These are phyloP conservation scores for Jatropha podagrica DNA, from an alignment of 441 rosid species.

Conservation along the genomic window DNA sequence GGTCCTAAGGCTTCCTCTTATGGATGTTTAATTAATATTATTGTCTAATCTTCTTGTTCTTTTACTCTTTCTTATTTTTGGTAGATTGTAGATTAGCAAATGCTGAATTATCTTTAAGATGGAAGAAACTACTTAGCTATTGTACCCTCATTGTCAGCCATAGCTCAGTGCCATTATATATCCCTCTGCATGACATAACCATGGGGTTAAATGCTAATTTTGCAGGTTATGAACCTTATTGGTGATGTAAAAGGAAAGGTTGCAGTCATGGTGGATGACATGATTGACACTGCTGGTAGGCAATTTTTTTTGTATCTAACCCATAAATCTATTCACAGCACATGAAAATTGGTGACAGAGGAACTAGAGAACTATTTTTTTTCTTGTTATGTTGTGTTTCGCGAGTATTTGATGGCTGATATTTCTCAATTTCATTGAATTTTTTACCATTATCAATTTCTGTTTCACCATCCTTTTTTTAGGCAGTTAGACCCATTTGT, in stretches of 20 bases:
- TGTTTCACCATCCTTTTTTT: background rate
- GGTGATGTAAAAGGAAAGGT: slow-evolving; percentile 89
- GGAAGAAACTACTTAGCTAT: background rate
- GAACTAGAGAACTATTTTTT: background rate
- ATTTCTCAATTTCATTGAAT: background rate
- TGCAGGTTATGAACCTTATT: slow-evolving; percentile 87
- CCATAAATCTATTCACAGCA: background rate
- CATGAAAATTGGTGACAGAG: background rate
- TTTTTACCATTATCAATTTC: background rate
- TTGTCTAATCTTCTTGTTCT: background rate
- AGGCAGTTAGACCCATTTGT: background rate
- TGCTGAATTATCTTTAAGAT: background rate
- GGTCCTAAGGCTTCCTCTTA: background rate
- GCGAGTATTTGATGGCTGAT: background rate
- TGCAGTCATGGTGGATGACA: slow-evolving; percentile 94
- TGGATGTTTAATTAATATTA: background rate
- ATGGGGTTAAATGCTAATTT: slow-evolving; percentile 7
- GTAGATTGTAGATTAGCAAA: background rate
- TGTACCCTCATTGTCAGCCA: background rate
- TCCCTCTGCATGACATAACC: background rate
- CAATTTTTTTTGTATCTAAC: slow-evolving; percentile 17
- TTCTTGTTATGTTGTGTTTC: background rate
- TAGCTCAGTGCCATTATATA: background rate
- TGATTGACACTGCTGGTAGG: slow-evolving; percentile 94
- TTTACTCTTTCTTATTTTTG: background rate